These are phyloP conservation scores for Eucalyptus sideroxylon DNA, from an alignment of 345 rosid species.

Conservation along the genomic window DNA sequence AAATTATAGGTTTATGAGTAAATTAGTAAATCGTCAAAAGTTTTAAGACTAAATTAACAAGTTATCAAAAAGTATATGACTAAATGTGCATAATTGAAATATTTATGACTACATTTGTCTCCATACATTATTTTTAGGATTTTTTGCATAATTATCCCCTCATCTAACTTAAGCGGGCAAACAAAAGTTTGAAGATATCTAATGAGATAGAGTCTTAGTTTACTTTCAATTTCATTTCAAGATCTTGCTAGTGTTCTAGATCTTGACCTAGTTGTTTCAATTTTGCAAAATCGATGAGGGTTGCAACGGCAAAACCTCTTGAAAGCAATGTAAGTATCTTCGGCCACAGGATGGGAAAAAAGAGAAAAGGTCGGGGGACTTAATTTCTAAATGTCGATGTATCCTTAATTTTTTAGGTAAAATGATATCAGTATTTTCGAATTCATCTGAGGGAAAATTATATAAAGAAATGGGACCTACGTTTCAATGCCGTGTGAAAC, in stretches of 20 bases:
- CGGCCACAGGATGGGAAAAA: too few species aligned
- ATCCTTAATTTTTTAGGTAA: background rate
- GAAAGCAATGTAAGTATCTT: too few species aligned
- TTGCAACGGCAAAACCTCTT: too few species aligned
- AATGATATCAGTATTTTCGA: background rate
- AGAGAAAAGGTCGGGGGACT: background rate
- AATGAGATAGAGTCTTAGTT: background rate
- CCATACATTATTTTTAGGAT: too few species aligned
- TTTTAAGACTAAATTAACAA: too few species aligned
- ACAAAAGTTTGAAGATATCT: background rate
- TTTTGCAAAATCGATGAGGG: too few species aligned
- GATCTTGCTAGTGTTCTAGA: background rate
- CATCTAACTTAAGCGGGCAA: too few species aligned
- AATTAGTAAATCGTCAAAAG: background rate
- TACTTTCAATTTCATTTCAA: background rate
- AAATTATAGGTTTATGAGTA: background rate
- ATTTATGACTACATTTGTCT: too few species aligned
- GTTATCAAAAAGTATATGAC: too few species aligned
- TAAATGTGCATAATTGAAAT: too few species aligned
- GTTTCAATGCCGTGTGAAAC: background rate
- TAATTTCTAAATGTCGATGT: background rate
- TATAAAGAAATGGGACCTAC: background rate
- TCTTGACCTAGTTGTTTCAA: background rate
- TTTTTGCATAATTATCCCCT: too few species aligned
- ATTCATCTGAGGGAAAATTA: background rate